phyloP scores from a whole-genome alignment of 805 yeast genomes.

The Blastobotrys americana region DNA sequence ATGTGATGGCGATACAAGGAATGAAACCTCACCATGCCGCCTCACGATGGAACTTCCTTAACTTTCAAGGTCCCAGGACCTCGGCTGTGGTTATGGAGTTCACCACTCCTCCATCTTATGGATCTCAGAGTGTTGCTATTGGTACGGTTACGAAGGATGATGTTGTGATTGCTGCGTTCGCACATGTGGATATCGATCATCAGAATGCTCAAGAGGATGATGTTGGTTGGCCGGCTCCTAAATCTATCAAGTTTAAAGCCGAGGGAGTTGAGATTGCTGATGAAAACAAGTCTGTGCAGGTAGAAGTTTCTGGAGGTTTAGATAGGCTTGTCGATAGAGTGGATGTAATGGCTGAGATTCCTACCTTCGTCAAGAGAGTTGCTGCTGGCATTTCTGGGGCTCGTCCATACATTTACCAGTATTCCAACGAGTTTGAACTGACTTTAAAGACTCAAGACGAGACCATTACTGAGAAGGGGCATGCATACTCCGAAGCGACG shows the following conservation, averaged over 20 bases:
- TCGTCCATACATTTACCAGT: slow-evolving; percentile 94
- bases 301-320: slow-evolving; percentile 54
- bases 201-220: slow-evolving; percentile 43
- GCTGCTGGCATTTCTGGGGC: slow-evolving; percentile 95
- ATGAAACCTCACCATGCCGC: slow-evolving; percentile 99
- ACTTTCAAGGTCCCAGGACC: slow-evolving; percentile 70
- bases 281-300: slow-evolving; percentile 38
- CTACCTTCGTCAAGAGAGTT: slow-evolving; percentile 84
- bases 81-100: slow-evolving; percentile 90
- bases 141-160: slow-evolving; percentile 66
- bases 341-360: slow-evolving; percentile 96
- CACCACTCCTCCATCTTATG: slow-evolving; percentile 88
- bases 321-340: slow-evolving; percentile 71
- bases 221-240: slow-evolving; percentile 90
- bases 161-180: slow-evolving; percentile 57
- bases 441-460: slow-evolving; percentile 37
- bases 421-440: slow-evolving; percentile 55
- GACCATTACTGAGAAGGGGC: slow-evolving; percentile 47
- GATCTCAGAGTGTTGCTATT: slow-evolving; percentile 66
- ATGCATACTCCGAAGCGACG: slow-evolving; percentile 72
- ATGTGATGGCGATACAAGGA: slow-evolving; percentile 94
- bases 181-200: slow-evolving; percentile 60
- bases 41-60: slow-evolving; percentile 88
- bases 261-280: slow-evolving; percentile 43
- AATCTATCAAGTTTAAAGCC: slow-evolving; percentile 52